Evolutionary conservation across 2,329 filamentous ascomycete genomes (phyloP).

Genomic region (Scytalidium sp.): DNA sequence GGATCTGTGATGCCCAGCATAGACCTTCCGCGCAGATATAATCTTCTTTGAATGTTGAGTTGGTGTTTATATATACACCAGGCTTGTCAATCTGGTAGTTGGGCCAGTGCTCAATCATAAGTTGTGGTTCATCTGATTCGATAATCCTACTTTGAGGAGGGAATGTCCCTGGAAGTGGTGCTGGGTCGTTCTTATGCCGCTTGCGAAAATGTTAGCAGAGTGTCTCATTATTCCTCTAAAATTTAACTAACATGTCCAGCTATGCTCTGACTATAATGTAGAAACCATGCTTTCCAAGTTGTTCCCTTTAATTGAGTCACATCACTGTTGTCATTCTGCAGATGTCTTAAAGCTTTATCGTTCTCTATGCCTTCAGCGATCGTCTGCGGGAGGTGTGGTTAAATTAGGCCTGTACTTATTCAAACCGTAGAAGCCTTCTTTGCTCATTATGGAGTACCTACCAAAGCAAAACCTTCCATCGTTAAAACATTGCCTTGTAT

Average conservation of each 20-base stretch:
- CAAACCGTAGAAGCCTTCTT: too few species aligned
- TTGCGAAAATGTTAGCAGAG: not conserved
- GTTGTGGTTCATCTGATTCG: not conserved
- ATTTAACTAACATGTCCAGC: not conserved
- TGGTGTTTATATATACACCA: not conserved
- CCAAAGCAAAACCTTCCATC: not conserved
- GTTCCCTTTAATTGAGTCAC: not conserved
- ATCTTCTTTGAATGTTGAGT: not conserved
- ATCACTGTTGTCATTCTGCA: not conserved
- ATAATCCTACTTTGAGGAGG: not conserved
- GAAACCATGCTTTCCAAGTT: not conserved
- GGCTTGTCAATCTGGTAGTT: not conserved
- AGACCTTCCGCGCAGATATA: not conserved
- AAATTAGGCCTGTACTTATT: too few species aligned
- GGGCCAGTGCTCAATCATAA: not conserved
- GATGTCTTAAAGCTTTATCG: not conserved
- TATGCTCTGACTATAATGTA: not conserved
- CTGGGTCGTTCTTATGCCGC: not conserved
- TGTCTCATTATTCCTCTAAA: not conserved
- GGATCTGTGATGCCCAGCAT: not conserved
- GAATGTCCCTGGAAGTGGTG: not conserved
- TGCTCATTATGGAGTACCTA: not conserved
- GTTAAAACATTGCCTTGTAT: not conserved
- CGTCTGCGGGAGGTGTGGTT: not conserved
- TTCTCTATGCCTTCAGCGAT: not conserved